phyloP scores from a whole-genome alignment of 2,329 filamentous ascomycete species.

The Aspergillus ustus region DNA sequence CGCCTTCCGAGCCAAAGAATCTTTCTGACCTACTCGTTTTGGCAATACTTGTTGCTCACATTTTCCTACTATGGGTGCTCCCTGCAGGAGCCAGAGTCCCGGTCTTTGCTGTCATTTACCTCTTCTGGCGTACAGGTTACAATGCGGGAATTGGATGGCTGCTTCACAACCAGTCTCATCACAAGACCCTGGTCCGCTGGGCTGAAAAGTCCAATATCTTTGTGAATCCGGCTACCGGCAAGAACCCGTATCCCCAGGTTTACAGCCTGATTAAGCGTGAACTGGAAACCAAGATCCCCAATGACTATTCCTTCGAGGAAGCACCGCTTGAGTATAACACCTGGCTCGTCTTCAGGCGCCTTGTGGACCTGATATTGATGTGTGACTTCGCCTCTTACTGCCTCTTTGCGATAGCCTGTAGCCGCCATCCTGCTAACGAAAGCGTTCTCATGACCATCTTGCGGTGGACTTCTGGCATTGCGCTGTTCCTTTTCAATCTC shows the following conservation, averaged over 20 bases:
- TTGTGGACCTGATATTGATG: conserved; percentile 97
- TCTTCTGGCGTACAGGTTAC: conserved; percentile 91
- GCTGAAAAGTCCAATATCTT: conserved; percentile 85
- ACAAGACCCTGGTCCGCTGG: conserved; percentile 84
- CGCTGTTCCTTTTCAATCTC: conserved; percentile 88
- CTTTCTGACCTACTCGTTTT: conserved; percentile 83
- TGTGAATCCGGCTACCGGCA: conserved; percentile 77
- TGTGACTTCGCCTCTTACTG: conserved; percentile 98
- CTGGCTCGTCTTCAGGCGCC: conserved; percentile 92
- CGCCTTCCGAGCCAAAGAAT: conserved; percentile 94
- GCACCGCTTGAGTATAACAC: conserved; percentile 98
- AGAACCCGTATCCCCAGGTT: conserved; percentile 80
- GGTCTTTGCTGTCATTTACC: conserved; percentile 79
- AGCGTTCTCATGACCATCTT: conserved; percentile 67
- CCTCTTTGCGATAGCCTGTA: conserved; percentile 90
- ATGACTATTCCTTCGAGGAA: conserved; percentile 90
- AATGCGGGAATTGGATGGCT: conserved; percentile 93
- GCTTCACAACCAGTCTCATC: conserved; percentile 85
- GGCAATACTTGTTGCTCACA: conserved; percentile 74
- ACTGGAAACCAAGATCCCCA: conserved; percentile 90
- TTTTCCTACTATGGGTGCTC: conserved; percentile 73
- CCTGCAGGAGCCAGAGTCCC: conserved; percentile 72
- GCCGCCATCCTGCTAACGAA: conserved; percentile 74
- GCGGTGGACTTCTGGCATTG: conserved; percentile 79
- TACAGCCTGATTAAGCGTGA: conserved; percentile 86